Base-by-base conservation (phyloP, 169 alveolate genomes). In the Cryptosporidium sp. region DNA sequence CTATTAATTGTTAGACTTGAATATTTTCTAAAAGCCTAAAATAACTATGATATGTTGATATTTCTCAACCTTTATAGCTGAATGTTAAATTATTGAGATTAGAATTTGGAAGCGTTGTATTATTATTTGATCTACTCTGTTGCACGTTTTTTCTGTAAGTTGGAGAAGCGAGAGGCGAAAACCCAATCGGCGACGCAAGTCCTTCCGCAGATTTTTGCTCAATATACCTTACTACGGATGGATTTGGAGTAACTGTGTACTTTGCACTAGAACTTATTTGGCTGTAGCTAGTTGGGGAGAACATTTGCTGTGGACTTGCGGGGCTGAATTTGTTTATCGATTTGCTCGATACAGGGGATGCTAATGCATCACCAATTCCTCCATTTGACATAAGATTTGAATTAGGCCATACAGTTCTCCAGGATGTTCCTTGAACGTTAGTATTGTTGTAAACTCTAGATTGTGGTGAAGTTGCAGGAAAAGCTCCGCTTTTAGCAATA, bases 331-430 rank as follows among this genome's bases (percentile, higher is more conserved):
- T 23, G 26, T 71, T 56, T 39, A 31, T 29, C 5, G 85, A 16
- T 35, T 71, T 71, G 7, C 44, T 0, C 23, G 70, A 60, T n/a
- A 60, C 44, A 16, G 72, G 71, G 14, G 86, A 73, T 39, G 60
- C 53, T 0, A 60, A 18, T 10, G 71, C 60, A 10, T 73, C 86
- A 10, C 86, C 61, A 31, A 73, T 35, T 31, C 86, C 70, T 37
- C 71, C 86, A 44, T 73, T 73, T 45, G 85, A 23, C 52, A 73
- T 42, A 18, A 73, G 31, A 53, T 73, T 73, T 33, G 71, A 61
- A 44, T 65, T 80, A 62, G 89, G 89, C 73, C 80, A 62, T 39
- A 80, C 80, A 21, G 75, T 65, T 65, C 89, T 80, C 21, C 62
- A 48, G 42, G 61, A 37, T 26, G 37, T n/a, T 8, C 72, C 72